These are phyloP conservation scores for Exutisphaerella laricina DNA, from an alignment of 2,329 filamentous ascomycete genomes.

Conservation along the genomic window DNA sequence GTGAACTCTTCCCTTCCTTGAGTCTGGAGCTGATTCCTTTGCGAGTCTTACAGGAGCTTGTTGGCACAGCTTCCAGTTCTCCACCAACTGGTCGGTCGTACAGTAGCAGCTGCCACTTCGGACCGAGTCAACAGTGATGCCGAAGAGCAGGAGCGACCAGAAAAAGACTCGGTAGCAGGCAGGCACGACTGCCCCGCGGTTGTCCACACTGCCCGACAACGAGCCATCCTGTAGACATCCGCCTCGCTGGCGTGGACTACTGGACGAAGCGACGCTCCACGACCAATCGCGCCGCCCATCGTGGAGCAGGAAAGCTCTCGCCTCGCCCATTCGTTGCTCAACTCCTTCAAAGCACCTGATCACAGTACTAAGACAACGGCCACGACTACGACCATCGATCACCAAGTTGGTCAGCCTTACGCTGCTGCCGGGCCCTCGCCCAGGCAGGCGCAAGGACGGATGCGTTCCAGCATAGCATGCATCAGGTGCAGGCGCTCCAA, in stretches of 20 bases:
- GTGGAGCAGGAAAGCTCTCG: slow-evolving; percentile 17
- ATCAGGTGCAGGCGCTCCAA: slow-evolving; percentile 71
- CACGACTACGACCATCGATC: slow-evolving; percentile 5
- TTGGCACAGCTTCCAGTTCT: neutral
- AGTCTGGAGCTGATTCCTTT: neutral
- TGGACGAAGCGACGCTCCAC: neutral
- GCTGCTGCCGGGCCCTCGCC: slow-evolving; percentile 25
- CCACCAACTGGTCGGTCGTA: neutral
- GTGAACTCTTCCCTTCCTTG: slow-evolving; percentile 3
- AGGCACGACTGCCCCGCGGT: neutral
- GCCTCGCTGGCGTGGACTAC: neutral
- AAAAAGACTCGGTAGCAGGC: too few species aligned
- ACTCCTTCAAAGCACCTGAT: slow-evolving; percentile 14
- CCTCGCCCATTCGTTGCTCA: slow-evolving; percentile 22
- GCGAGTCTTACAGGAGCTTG: neutral
- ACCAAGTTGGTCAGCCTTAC: slow-evolving; percentile 12
- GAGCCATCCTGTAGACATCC: neutral
- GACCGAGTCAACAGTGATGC: slow-evolving; percentile 1
- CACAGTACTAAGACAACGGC: slow-evolving; percentile 10
- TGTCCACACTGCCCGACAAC: too few species aligned
- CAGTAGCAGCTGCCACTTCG: neutral
- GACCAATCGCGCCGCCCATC: slow-evolving; percentile 12
- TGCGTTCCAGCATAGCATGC: slow-evolving; percentile 77
- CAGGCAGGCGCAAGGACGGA: slow-evolving; percentile 37
- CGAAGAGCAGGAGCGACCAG: slow-evolving; percentile 4